Base-by-base conservation (phyloP, 2,329 filamentous ascomycete species). In the Fusarium odoratissimum region DNA sequence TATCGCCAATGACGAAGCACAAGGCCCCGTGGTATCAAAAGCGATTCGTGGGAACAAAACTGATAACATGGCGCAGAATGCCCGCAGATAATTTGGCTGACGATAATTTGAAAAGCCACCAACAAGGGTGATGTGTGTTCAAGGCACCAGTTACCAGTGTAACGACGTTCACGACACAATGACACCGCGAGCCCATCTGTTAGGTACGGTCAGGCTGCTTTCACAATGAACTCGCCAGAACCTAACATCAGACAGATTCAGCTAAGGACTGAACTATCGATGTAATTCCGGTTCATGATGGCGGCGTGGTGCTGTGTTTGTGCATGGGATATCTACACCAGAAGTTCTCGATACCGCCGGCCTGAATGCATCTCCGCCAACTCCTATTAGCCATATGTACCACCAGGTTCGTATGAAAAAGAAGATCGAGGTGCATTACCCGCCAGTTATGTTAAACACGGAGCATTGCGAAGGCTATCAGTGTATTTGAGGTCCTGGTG, bases 361-460 rank as follows among this genome's bases (percentile, higher is more conserved):
- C 42, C 61, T 58, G 62, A 60, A 64, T 25, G 52, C 41, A 59
- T 59, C 58, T 45, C 51, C 64, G 55, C 56, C 54, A 58, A 58
- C 37, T 33, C 60, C 63, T 35, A n/a, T 35, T 35, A 37, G 35
- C 37, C 28, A 35, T 65, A 61, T 60, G 57, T 55, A 45, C 51
- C 51, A 54, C 51, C 46, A 55, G 28, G 37, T 40, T 41, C 4
- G 35, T 25, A 23, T 45, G 23, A 17, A 14, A 30, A 49, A 31
- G 28, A 64, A 30, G 31, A 42, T 55, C 52, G 64, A 28, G 61
- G 57, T 66, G 67, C 58, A 58, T 64, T 63, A 72, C 60, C 65
- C 54, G 59, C 65, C 65, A 63, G 57, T 69, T 49, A 54, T 60
- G 60, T 60, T 63, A 69, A 64, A 58, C 52, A 40, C 56, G 17